Conservation (phyloP, 345 rosid genomes). For the Gynandropsis gynandra region DNA sequence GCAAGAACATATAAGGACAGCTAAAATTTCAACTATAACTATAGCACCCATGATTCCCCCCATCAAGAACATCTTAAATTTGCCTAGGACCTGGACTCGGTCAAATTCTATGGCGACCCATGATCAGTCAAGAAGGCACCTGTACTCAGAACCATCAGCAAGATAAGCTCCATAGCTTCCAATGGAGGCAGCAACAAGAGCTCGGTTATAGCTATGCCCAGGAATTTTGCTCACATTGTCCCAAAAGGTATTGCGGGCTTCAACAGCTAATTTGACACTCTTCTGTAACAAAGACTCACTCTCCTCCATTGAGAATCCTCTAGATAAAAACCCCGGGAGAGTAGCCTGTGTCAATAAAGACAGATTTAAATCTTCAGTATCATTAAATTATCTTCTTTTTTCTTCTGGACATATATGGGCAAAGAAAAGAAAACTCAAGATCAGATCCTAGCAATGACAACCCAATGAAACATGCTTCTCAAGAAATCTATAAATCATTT, state of each 20-base stretch:
- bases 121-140: slow-evolving; percentile 25
- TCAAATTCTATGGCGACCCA: no score
- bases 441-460: no score
- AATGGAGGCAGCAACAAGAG: slow-evolving; percentile 83
- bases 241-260: slow-evolving; percentile 85
- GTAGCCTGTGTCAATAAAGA: slow-evolving; percentile 46
- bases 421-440: no score
- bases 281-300: slow-evolving; percentile 54
- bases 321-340: slow-evolving; percentile 72
- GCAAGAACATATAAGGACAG: slow-evolving; percentile 7
- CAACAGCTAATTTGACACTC: slow-evolving; percentile 69
- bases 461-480: neutral
- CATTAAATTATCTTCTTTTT: no score
- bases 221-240: slow-evolving; percentile 36
- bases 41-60: no score
- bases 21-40: no score
- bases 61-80: no score
- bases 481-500: no score
- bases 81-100: no score
- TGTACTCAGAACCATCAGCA: slow-evolving; percentile 95
- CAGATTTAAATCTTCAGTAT: no score
- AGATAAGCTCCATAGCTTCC: slow-evolving; percentile 96
- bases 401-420: no score
- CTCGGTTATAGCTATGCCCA: slow-evolving; percentile 49
- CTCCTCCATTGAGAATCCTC: slow-evolving; percentile 66